phyloP scores from a whole-genome alignment of 352 stramenopile genomes.

The Peronospora destructor region DNA sequence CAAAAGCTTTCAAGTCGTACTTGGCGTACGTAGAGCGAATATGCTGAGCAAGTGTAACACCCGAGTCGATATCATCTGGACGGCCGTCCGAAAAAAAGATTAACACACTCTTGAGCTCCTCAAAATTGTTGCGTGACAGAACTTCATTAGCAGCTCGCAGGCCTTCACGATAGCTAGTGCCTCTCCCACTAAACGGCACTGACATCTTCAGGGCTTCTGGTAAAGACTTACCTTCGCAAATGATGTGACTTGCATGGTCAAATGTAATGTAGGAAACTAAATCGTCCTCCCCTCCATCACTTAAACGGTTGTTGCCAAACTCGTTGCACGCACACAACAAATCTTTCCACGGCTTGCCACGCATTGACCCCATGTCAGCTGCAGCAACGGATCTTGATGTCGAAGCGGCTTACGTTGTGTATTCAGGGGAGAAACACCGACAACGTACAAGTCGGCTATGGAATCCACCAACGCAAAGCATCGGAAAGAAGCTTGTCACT shows the following conservation, averaged over 20 bases:
- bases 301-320: slow-evolving; percentile 22
- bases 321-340: slow-evolving; percentile 20
- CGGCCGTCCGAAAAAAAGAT: slow-evolving; percentile 42
- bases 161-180: slow-evolving; percentile 33
- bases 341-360: slow-evolving; percentile 24
- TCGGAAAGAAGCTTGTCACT: neutral
- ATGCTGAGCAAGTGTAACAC: slow-evolving; percentile 35
- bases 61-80: slow-evolving; percentile 25
- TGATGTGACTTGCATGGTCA: slow-evolving; percentile 9
- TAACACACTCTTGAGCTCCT: slow-evolving; percentile 36
- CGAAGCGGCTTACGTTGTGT: too few relatives aligned
- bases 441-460: neutral
- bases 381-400: too few relatives aligned
- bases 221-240: slow-evolving; percentile 18
- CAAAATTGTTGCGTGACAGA: slow-evolving; percentile 48
- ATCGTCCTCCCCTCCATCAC: slow-evolving; percentile 18
- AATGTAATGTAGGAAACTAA: slow-evolving; percentile 38
- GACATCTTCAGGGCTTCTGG: neutral
- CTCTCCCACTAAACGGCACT: slow-evolving; percentile 31
- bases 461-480: neutral
- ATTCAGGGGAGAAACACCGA: neutral
- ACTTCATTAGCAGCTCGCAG: slow-evolving; percentile 46
- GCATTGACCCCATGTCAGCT: slow-evolving; percentile 23
- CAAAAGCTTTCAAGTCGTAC: slow-evolving; percentile 50
- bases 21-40: slow-evolving; percentile 42